phyloP scores from a whole-genome alignment of 331 rosid species.

The Malus hybrid region DNA sequence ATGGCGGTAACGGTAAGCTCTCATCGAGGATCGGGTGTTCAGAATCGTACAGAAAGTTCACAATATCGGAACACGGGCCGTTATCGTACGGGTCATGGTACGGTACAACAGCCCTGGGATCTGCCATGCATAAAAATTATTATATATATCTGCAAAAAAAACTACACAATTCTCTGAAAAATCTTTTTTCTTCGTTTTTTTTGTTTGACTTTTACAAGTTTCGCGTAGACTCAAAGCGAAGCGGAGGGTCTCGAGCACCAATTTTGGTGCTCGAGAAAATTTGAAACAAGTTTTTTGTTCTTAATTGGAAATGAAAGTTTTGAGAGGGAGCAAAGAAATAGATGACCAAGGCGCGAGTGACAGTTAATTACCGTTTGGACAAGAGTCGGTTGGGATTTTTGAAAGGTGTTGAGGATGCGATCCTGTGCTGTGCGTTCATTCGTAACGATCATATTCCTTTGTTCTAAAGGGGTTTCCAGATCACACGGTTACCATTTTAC shows the following conservation, averaged over 20 bases:
- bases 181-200: background rate
- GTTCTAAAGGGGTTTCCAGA: too few relatives aligned
- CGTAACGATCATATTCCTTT: background rate
- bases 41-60: conserved; percentile 1
- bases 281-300: background rate
- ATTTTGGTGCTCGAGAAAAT: background rate
- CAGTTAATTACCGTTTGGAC: conserved; percentile 44
- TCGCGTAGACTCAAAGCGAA: conserved; percentile 9
- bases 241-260: background rate
- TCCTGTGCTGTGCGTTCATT: background rate
- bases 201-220: conserved; percentile 6
- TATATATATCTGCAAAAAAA: background rate
- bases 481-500: background rate
- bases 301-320: background rate
- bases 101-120: conserved; percentile 14
- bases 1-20: background rate
- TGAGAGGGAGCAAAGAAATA: background rate
- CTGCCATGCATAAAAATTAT: conserved; percentile 14
- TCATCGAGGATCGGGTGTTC: conserved; percentile 12
- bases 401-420: background rate
- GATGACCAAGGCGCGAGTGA: conserved; percentile 23
- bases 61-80: conserved; percentile 6
- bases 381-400: conserved; percentile 9
- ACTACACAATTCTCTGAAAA: background rate
- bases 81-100: conserved; percentile 20